Base-by-base conservation (phyloP, 495 filamentous ascomycete genomes). In the Tuber microsphaerosporum region DNA sequence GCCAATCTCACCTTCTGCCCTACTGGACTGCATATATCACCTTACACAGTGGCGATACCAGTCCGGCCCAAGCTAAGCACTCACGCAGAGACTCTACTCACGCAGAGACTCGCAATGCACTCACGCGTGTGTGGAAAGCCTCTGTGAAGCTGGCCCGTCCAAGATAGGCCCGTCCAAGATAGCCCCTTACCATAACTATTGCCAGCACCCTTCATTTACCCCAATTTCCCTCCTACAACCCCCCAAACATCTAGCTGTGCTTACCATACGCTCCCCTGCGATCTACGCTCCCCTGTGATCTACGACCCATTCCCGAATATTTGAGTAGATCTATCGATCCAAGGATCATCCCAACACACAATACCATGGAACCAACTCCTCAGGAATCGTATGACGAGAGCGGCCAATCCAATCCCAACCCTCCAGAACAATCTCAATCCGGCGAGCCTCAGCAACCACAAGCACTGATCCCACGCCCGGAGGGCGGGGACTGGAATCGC, bases 151-250 rank as follows among this genome's bases (percentile, higher is more conserved):
- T 61, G n/a, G 12, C 51, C 51, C n/a, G 51, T 31, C 51, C 51
- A 61, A 31, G 51, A 10, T 31, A 31, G n/a, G 2, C 51, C 10
- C 12, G 51, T 31, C 51, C 51, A 61, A 31, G 51, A 10, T 31
- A 31, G n/a, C 10, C 51, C 10, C 12, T n/a, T n/a, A 61, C 31
- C 12, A 61, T 10, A 31, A 6, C 51, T 31, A 16, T n/a, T 16
- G 14, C n/a, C 51, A n/a, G 51, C 51, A 31, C 51, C 51, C n/a
- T 61, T 61, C 51, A 61, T 61, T 61, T 61, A 61, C 51, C 51
- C 51, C 51, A 61, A 26, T 26, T 16, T 5, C 51, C 51, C 51
- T 31, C 51, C 10, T 10, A 8, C n/a, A 43, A n/a, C n/a, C 10
- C n/a, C 51, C 51, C 12, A 61, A 61, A 16, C 2, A n/a, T 16